Percentiles rank a stretch among this genome's conserved stretches.
These are phyloP conservation scores for Dendrostoma leiphaemia DNA, from an alignment of 2,329 filamentous ascomycete species.

Conservation along the genomic window DNA sequence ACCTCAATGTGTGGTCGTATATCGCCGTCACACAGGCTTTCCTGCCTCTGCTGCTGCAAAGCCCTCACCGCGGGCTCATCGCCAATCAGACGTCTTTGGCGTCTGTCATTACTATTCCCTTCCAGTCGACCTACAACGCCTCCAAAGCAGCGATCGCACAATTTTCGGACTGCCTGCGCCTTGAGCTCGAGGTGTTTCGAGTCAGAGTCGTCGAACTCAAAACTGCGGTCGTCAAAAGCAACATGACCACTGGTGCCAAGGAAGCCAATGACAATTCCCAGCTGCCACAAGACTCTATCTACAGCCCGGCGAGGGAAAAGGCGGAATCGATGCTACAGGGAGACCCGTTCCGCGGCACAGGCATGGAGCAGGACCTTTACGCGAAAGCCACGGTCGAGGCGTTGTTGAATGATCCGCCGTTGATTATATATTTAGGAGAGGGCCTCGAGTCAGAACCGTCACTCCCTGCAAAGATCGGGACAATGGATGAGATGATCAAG, in stretches of 20 bases:
- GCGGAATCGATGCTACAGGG: neutral
- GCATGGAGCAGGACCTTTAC: neutral
- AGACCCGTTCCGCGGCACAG: neutral
- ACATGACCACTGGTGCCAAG: slow-evolving; percentile 3
- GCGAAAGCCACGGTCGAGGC: neutral
- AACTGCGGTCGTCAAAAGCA: slow-evolving; percentile 31
- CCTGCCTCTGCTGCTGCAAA: slow-evolving; percentile 22
- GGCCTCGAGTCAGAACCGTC: neutral
- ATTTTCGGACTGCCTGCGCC: slow-evolving; percentile 26
- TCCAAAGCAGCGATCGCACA: slow-evolving; percentile 9
- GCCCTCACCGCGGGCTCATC: slow-evolving; percentile 4
- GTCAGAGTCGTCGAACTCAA: slow-evolving; percentile 33
- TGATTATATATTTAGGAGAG: neutral
- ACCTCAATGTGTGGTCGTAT: slow-evolving; percentile 27
- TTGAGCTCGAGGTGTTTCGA: slow-evolving; percentile 36
- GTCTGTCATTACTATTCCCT: neutral
- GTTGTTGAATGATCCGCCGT: neutral
- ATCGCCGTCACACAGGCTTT: slow-evolving; percentile 24
- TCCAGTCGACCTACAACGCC: neutral
- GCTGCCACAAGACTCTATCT: neutral
- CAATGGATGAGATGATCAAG: neutral
- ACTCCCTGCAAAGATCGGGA: neutral
- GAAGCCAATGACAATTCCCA: neutral
- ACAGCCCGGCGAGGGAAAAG: neutral
- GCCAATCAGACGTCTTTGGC: slow-evolving; percentile 5